phyloP scores from a whole-genome alignment of 2,329 filamentous ascomycete species.

The Dactylonectria estremocensis region DNA sequence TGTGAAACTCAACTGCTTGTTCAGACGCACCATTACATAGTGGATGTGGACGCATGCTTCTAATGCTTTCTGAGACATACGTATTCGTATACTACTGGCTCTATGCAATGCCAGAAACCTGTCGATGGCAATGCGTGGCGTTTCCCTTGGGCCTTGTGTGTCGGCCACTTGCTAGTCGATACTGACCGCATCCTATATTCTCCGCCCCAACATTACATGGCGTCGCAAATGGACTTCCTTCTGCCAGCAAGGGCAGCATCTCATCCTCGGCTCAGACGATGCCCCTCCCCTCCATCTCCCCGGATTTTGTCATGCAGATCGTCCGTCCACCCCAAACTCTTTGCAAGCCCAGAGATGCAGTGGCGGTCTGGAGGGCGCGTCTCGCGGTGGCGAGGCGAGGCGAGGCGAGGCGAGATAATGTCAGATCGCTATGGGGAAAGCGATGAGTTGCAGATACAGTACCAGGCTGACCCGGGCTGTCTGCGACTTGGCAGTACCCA shows the following conservation, averaged over 20 bases:
- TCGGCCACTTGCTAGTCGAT: conserved; percentile 22
- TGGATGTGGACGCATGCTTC: conserved; percentile 18
- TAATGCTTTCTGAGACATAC: conserved; percentile 17
- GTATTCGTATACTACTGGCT: conserved; percentile 35
- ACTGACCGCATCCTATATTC: conserved; percentile 20
- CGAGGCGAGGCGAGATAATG: conserved; percentile 18
- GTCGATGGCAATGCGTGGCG: conserved; percentile 24
- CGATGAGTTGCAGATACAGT: conserved; percentile 16
- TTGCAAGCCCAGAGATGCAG: conserved; percentile 26
- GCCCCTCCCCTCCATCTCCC: conserved; percentile 36
- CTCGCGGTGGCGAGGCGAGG: conserved; percentile 22
- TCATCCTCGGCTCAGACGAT: conserved; percentile 32
- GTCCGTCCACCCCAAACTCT: not conserved
- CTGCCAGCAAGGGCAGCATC: conserved; percentile 13
- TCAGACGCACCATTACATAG: conserved; percentile 4
- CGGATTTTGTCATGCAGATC: conserved; percentile 39
- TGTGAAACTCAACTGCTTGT: conserved; percentile 32
- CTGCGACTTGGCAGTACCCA: conserved; percentile 20
- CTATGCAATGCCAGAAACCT: not conserved
- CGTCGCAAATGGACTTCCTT: conserved; percentile 19
- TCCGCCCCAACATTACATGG: conserved; percentile 28
- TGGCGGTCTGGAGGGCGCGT: conserved; percentile 30
- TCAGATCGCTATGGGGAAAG: conserved; percentile 6
- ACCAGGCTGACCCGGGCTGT: conserved; percentile 12
- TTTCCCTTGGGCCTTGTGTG: not conserved